These are phyloP conservation scores for Davidsoniella neocaledoniae DNA, from an alignment of 2,329 filamentous ascomycete genomes.

Conservation along the genomic window DNA sequence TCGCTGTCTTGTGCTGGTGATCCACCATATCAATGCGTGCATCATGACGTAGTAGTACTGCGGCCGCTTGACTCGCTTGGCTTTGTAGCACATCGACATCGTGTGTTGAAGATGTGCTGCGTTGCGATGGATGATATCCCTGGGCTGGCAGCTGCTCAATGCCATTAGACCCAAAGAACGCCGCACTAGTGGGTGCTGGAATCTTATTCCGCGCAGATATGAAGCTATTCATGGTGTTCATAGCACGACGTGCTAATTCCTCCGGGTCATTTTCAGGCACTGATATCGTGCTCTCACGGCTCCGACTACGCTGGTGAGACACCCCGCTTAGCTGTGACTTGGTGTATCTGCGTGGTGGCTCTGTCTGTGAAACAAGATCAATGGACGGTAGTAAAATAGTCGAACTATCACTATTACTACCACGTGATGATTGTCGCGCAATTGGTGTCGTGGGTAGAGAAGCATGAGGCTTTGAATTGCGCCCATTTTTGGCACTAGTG, in stretches of 20 bases:
- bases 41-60: conserved; percentile 52
- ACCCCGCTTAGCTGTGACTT: conserved; percentile 22
- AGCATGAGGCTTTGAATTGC: conserved; percentile 68
- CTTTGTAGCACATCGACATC: conserved; percentile 22
- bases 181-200: too few relatives aligned
- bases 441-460: conserved; percentile 54
- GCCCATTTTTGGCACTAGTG: conserved; percentile 40
- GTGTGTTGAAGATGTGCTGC: too few relatives aligned
- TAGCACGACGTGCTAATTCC: conserved; percentile 36
- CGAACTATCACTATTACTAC: conserved; percentile 26
- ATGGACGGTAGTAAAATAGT: conserved; percentile 42
- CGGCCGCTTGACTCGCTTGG: conserved; percentile 43
- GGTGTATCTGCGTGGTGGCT: conserved; percentile 32
- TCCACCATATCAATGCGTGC: conserved; percentile 33
- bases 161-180: too few relatives aligned
- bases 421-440: conserved; percentile 32
- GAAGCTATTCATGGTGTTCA: conserved; percentile 16
- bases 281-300: conserved; percentile 75
- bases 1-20: not conserved
- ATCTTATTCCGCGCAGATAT: conserved; percentile 4
- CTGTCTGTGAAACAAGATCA: conserved; percentile 44
- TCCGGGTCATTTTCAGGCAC: conserved; percentile 35
- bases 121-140: too few relatives aligned
- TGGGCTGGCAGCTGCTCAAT: too few relatives aligned
- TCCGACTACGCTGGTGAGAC: conserved; percentile 27